A percentile compares a stretch with the other conserved stretches of the same genome.
phyloP scores from a whole-genome alignment of 208 protist species.

The Acanthamoeba healyi region DNA sequence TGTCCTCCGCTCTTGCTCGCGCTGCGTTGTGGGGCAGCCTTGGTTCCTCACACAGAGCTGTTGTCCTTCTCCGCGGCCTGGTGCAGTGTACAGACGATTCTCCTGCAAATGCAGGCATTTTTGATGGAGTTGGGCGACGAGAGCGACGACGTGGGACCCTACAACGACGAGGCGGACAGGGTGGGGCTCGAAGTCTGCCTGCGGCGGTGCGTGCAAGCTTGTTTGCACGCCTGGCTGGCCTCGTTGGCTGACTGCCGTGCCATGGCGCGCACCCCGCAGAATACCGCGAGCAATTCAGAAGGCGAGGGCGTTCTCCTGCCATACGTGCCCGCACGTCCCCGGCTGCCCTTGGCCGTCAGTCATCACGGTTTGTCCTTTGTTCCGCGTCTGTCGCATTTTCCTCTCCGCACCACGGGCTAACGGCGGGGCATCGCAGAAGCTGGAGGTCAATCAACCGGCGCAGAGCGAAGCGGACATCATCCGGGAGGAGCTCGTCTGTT shows the following conservation, averaged over 20 bases:
- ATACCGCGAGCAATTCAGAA: conserved; percentile 18
- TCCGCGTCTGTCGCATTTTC: too few relatives aligned
- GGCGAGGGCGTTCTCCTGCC: conserved; percentile 2
- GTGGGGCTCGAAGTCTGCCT: conserved; percentile 9
- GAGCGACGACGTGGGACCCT: conserved; percentile 1
- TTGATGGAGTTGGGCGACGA: conserved; percentile 32
- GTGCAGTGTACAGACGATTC: neutral
- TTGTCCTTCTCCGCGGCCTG: too few relatives aligned
- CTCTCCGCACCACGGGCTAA: too few relatives aligned
- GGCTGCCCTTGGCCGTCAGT: neutral
- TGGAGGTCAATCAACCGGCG: neutral
- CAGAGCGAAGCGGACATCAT: neutral
- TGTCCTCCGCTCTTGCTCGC: neutral
- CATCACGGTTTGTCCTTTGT: neutral
- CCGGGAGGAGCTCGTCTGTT: neutral
- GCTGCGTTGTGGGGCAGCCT: neutral
- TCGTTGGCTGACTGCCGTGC: neutral
- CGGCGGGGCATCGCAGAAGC: neutral
- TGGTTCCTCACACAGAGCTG: neutral
- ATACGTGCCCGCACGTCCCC: conserved; percentile 8
- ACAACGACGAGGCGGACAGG: neutral
- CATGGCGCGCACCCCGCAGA: too few relatives aligned
- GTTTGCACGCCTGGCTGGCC: neutral
- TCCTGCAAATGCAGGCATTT: conserved; percentile 16
- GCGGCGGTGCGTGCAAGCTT: neutral